Evolutionary conservation across 1,139 yeast species (phyloP).

Genomic region (Taphrina confusa): DNA sequence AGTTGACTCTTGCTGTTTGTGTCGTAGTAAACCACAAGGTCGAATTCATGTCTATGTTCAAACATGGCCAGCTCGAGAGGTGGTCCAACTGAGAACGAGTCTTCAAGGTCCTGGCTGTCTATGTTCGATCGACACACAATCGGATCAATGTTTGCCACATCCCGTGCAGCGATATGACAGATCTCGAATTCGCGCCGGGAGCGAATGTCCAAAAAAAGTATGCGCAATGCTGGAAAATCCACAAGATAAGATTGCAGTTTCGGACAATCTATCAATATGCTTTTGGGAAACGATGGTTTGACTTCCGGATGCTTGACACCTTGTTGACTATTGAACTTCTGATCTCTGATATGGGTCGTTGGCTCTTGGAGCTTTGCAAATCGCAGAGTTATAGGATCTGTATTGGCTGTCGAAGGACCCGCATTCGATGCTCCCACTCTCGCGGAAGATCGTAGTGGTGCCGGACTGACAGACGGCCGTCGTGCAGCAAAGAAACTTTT

Average conservation of each 20-base stretch:
- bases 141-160: conserved; percentile 74
- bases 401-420: background rate
- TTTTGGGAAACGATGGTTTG: conserved; percentile 41
- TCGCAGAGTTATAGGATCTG: background rate
- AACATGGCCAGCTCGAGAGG: conserved; percentile 57
- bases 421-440: background rate
- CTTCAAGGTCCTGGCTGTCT: conserved; percentile 63
- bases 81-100: conserved; percentile 58
- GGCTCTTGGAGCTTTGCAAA: background rate
- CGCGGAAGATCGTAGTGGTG: background rate
- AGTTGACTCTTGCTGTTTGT: conserved; percentile 37
- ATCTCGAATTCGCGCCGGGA: conserved; percentile 58
- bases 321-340: too few species aligned
- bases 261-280: conserved; percentile 45
- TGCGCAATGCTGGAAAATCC: conserved; percentile 37
- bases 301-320: background rate
- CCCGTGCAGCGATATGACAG: conserved; percentile 59
- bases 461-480: conserved; percentile 1
- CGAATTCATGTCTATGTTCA: conserved; percentile 57
- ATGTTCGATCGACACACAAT: conserved; percentile 52
- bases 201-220: conserved; percentile 66
- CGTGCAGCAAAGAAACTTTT: conserved; percentile 10
- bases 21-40: conserved; percentile 66
- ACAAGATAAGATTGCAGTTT: conserved; percentile 43
- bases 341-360: background rate